phyloP scores from a whole-genome alignment of 2,329 filamentous ascomycete genomes.

The Colletotrichum sp. region DNA sequence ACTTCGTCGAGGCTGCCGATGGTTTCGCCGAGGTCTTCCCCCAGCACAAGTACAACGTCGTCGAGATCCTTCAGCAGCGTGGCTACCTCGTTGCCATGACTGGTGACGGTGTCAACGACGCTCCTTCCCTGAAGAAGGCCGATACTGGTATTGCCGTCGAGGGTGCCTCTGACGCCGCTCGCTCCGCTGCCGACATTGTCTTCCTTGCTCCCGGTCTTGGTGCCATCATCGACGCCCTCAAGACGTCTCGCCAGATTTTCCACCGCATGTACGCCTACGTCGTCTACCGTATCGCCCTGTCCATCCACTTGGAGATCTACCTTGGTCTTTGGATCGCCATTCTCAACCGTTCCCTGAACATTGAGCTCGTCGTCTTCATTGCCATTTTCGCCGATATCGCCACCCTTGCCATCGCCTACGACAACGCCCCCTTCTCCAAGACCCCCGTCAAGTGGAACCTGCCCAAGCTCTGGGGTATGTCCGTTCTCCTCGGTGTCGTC shows the following conservation, averaged over 20 bases:
- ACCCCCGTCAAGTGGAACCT: conserved; percentile 88
- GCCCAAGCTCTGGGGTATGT: conserved; percentile 93
- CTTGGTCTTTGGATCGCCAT: conserved; percentile 91
- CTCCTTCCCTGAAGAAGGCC: conserved; percentile 91
- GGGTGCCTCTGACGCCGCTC: conserved; percentile 88
- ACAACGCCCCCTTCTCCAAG: conserved; percentile 65
- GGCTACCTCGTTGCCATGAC: conserved; percentile 96
- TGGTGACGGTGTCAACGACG: conserved; percentile 94
- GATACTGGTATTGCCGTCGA: conserved; percentile 96
- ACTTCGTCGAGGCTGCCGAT: conserved; percentile 94
- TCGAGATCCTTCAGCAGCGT: conserved; percentile 92
- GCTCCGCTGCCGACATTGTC: conserved; percentile 90
- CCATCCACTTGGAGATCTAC: conserved; percentile 90
- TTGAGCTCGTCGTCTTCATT: conserved; percentile 90
- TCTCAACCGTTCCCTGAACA: conserved; percentile 82
- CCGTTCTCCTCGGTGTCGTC: conserved; percentile 80
- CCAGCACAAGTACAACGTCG: conserved; percentile 93
- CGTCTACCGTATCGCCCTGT: conserved; percentile 92
- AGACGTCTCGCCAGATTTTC: conserved; percentile 94
- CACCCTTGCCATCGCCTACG: conserved; percentile 90
- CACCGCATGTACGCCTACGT: conserved; percentile 97
- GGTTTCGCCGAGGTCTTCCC: conserved; percentile 95
- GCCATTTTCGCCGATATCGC: conserved; percentile 95
- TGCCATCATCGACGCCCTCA: conserved; percentile 90
- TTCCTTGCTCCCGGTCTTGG: conserved; percentile 91